A percentile compares a stretch with the other conserved stretches of the same genome.
Evolutionary conservation across 768 basidiomycete species (phyloP).

Genomic region (Lactarius tabidus): DNA sequence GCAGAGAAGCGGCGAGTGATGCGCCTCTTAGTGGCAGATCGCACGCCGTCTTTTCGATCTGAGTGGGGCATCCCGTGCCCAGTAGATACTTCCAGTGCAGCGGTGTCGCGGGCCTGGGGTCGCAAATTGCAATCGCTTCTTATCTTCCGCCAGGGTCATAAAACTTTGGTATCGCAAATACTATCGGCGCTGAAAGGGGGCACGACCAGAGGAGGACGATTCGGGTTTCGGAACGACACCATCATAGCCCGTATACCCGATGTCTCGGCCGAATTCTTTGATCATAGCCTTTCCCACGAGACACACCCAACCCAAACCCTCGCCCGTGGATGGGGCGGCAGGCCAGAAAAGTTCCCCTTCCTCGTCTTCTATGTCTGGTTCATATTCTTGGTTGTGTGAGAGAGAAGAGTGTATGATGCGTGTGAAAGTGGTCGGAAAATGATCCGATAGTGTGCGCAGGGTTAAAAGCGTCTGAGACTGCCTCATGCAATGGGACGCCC

Average conservation of each 20-base stretch:
- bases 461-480: conserved; percentile 48
- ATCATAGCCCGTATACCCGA: conserved; percentile 67
- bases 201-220: conserved; percentile 11
- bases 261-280: conserved; percentile 70
- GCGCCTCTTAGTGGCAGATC: neutral
- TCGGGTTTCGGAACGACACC: conserved; percentile 72
- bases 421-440: conserved; percentile 72
- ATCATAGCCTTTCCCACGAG: conserved; percentile 85
- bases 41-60: conserved; percentile 12
- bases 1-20: conserved; percentile 3
- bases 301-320: conserved; percentile 85
- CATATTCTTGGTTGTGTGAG: conserved; percentile 62
- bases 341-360: conserved; percentile 88
- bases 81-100: conserved; percentile 2
- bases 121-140: conserved; percentile 3
- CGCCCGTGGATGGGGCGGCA: conserved; percentile 63
- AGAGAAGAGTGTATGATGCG: conserved; percentile 67
- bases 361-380: conserved; percentile 80
- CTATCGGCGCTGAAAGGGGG: conserved; percentile 20
- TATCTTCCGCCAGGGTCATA: neutral
- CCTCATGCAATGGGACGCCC: conserved; percentile 23
- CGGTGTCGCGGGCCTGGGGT: neutral
- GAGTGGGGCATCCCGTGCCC: conserved; percentile 3
- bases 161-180: conserved; percentile 2
- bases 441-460: conserved; percentile 60